Base-by-base conservation (phyloP, 805 yeast species). In the Schwanniomyces polymorphus region DNA sequence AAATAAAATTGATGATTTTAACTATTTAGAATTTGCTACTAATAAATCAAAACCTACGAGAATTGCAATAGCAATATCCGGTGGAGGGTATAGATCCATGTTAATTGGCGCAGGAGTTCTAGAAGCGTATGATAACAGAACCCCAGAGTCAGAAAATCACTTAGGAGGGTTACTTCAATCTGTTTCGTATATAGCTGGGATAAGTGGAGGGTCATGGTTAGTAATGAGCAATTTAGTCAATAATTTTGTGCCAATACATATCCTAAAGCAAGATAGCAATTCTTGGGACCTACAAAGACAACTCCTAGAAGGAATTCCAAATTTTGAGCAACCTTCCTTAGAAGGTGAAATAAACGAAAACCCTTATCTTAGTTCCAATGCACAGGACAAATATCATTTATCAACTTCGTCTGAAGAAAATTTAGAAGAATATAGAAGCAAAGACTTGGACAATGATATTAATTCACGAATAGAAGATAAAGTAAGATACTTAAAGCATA, bases 191-290 rank as follows among this genome's bases (percentile, higher is more conserved):
- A 68, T 85, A 9, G 76, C 81, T 0, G 90, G 90, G 0, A 75
- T 84, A 1, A 83, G 89, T 2, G 91, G 91, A 1, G 91, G 91
- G 0, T 77, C 85, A 40, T 85, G 91, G 91, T 63, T 83, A 7
- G 79, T 85, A 1, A 77, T 85, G 63, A 68, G 68, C 46, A 67
- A 63, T 42, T 64, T 62, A 25, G 57, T 68, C 1, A 64, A 66
- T 43, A 71, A 68, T 47, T 61, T 59, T 26, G 51, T 43, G 7
- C 70, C 72, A 7, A 50, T 67, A 25, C 31, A 48, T 29, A 49
- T 64, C 43, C 28, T 68, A 39, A 53, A 52, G 28, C 51, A 57
- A 14, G 52, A 54, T 21, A 48, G 40, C 3, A 58, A 64, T 5
- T 60, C 63, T 5, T 75, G 83, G 84, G 64, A 68, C 43, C 55